Base-by-base conservation (phyloP, 257 asterid genomes). In the Penstemon newberryi region DNA sequence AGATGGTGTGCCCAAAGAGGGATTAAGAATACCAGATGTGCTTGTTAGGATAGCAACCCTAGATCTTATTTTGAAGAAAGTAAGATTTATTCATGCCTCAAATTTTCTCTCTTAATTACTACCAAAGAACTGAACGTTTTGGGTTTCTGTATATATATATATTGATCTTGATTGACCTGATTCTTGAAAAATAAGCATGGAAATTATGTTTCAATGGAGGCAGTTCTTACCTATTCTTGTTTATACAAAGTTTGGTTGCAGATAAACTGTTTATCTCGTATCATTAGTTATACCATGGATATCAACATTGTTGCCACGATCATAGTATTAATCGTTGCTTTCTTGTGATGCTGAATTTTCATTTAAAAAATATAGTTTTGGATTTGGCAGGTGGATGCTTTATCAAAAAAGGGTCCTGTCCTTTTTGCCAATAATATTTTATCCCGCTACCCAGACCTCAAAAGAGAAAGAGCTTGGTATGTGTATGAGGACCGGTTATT, bases 1-100 rank as follows among this genome's bases (percentile, higher is more conserved):
- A 93, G 98, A 90, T 83, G 97, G 97, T 81, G 98, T 93, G 58
- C 98, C 98, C 44, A 93, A 93, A 85, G 98, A 90, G 80, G 98
- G 98, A 71, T 78, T 93, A 19, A 75, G 97, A 76, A 86, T 87
- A 78, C 84, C 78, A 61, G 98, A 93, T 74, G 95, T 93, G 42
- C 99, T 90, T 65, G 91, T 85, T 63, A 87, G 97, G 79, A 82
- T 90, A 57, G 96, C 91, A 40, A 80, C 83, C 46, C 73, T 93
- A 62, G 70, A 81, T 74, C 94, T 88, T 63, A 56, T 90, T 66
- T 74, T 86, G 82, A 96, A 90, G 59, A 93, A 89, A 80, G 99
- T 89, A 85, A 77, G 87, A 41, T 44, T 49, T 63, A 25, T 49
- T 9, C n/a, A 25, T 52, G 19, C 71, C 42, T 62, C 42, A 36